A percentile compares a stretch with the other conserved stretches of the same genome.
These are phyloP conservation scores for Tarenaya hassleriana DNA, from an alignment of 345 rosid genomes.

Conservation along the genomic window DNA sequence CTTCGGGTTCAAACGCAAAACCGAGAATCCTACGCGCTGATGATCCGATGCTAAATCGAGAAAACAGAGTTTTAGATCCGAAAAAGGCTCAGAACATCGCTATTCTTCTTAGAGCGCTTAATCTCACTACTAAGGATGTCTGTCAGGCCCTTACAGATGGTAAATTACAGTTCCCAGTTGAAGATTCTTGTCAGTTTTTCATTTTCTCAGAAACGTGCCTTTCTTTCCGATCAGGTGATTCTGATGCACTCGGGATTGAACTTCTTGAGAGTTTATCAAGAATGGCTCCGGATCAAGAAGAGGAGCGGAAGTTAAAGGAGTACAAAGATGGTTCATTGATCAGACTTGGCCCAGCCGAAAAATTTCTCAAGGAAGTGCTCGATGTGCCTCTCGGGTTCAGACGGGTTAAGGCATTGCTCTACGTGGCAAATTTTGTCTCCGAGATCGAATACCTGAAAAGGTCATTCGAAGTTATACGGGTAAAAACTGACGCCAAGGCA, in stretches of 20 bases:
- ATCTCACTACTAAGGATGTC: constrained; percentile 80
- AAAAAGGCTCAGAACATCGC: constrained; percentile 87
- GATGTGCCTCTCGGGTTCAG: constrained; percentile 79
- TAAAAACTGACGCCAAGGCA: constrained; percentile 21
- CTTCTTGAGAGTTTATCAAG: constrained; percentile 73
- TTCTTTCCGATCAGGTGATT: constrained; percentile 45
- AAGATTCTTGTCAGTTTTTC: not conserved
- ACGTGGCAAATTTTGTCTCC: constrained; percentile 61
- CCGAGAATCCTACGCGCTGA: constrained; percentile 43
- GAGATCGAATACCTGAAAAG: constrained; percentile 65
- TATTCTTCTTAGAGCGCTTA: constrained; percentile 65
- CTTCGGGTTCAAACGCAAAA: constrained; percentile 40
- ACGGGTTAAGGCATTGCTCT: constrained; percentile 67
- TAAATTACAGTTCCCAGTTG: constrained; percentile 19
- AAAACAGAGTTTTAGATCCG: constrained; percentile 66
- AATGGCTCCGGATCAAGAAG: constrained; percentile 81
- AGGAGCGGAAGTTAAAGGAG: constrained; percentile 63
- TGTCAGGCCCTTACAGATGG: constrained; percentile 90
- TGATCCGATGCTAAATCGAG: constrained; percentile 46
- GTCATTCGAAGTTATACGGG: constrained; percentile 70
- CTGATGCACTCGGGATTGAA: constrained; percentile 72
- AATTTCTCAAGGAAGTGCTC: constrained; percentile 64
- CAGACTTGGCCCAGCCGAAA: constrained; percentile 76
- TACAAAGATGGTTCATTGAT: constrained; percentile 51
- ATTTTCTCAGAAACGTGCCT: too few relatives aligned